A percentile compares a stretch with the other conserved stretches of the same genome.
Evolutionary conservation across 164 flowering plant species (phyloP).

Genomic region (Euptelea pleiosperma): DNA sequence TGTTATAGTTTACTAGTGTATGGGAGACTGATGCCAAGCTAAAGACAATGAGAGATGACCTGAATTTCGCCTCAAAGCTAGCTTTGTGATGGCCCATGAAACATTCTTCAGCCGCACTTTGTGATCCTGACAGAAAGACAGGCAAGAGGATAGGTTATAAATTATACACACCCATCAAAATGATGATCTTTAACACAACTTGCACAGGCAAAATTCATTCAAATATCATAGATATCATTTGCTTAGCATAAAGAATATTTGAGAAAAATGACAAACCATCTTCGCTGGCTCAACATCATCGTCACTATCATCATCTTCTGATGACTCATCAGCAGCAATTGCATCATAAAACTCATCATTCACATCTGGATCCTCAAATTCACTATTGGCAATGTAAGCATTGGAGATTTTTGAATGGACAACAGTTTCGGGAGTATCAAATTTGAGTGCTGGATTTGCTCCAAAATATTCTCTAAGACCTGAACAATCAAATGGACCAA

Average conservation of each 20-base stretch:
- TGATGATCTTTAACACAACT: not conserved
- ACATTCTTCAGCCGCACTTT: conserved; percentile 80
- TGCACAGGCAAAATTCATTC: not conserved
- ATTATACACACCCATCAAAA: not conserved
- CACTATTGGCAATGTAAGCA: conserved; percentile 37
- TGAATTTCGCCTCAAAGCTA: conserved; percentile 47
- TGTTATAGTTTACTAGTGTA: too few species aligned
- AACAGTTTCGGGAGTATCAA: conserved; percentile 40
- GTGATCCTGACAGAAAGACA: conserved; percentile 35
- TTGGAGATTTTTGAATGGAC: conserved; percentile 43
- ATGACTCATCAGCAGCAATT: conserved; percentile 55
- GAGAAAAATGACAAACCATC: conserved; percentile 27
- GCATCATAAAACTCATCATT: conserved; percentile 90
- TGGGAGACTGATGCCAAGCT: not conserved
- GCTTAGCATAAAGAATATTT: not conserved
- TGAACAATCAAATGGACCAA: conserved; percentile 24
- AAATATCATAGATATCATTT: not conserved
- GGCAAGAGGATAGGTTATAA: conserved; percentile 1
- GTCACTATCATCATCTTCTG: conserved; percentile 73
- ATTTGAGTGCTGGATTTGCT: conserved; percentile 64
- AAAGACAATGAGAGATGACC: conserved; percentile 31
- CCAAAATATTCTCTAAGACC: conserved; percentile 81
- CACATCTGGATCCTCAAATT: conserved; percentile 46
- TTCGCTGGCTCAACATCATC: conserved; percentile 31
- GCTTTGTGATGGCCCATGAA: conserved; percentile 78